These are phyloP conservation scores for Linnemannia schmuckeri DNA, from an alignment of 192 early-diverging fungal species.

Conservation along the genomic window DNA sequence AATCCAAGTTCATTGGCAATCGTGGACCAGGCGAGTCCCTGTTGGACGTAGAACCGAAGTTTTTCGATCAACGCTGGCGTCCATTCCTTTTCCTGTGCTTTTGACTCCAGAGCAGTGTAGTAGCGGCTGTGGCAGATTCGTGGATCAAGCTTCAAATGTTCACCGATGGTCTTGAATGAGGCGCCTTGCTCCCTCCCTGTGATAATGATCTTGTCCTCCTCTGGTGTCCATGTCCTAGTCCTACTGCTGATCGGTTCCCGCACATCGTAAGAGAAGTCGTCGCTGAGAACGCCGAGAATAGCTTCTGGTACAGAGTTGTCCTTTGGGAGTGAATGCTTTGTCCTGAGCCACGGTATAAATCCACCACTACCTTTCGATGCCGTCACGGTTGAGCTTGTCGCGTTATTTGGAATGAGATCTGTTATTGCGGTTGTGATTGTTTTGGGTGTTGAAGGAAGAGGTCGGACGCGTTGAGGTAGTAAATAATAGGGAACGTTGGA, in stretches of 20 bases:
- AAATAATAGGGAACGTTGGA: constrained; percentile 33
- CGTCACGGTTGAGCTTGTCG: neutral
- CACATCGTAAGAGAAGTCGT: constrained; percentile 16
- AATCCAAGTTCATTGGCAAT: constrained; percentile 23
- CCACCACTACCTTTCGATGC: neutral
- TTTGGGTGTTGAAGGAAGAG: neutral
- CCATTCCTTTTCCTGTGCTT: constrained; percentile 13
- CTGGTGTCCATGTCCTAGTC: constrained; percentile 21
- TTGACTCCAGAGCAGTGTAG: neutral
- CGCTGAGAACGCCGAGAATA: neutral
- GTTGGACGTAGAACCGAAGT: constrained; percentile 31
- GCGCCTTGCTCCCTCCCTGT: neutral
- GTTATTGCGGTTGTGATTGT: neutral
- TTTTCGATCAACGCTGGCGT: constrained; percentile 8
- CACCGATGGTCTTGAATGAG: constrained; percentile 18
- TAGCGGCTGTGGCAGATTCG: constrained; percentile 13
- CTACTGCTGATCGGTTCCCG: neutral
- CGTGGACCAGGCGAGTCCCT: constrained; percentile 29
- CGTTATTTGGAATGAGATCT: neutral
- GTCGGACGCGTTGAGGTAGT: neutral
- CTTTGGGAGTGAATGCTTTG: neutral
- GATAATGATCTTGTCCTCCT: constrained; percentile 31
- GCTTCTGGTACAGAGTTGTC: neutral
- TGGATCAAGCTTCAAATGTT: neutral
- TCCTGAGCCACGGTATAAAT: neutral